Evolutionary conservation across 2,329 filamentous ascomycete genomes (phyloP).

Genomic region (Colletotrichum horii): DNA sequence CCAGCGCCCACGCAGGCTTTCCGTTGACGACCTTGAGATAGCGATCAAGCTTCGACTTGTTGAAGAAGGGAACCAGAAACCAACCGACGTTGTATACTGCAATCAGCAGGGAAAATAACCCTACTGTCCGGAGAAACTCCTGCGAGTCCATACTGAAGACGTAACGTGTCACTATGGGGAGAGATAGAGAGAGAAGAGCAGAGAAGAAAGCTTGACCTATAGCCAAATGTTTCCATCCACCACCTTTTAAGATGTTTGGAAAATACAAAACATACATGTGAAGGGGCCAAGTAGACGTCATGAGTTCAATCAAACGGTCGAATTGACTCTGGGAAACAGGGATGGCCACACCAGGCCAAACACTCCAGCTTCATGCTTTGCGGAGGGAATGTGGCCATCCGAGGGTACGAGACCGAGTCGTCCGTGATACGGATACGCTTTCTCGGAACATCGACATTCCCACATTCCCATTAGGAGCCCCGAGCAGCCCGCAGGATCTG

Average conservation of each 20-base stretch:
- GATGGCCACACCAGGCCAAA: slow-evolving; percentile 7
- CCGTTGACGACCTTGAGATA: slow-evolving; percentile 26
- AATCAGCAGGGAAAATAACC: not conserved
- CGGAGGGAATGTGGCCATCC: not conserved
- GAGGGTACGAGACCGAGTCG: not conserved
- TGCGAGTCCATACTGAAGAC: not conserved
- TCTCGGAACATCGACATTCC: not conserved
- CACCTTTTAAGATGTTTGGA: not conserved
- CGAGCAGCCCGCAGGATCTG: not conserved
- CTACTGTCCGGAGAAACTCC: not conserved
- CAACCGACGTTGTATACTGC: not conserved
- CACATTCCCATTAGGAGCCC: not conserved
- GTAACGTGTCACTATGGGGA: not conserved
- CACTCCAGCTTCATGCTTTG: not conserved
- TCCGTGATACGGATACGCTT: slow-evolving; percentile 11
- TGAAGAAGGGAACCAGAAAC: slow-evolving; percentile 9
- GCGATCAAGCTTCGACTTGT: slow-evolving; percentile 19
- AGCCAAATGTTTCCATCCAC: not conserved
- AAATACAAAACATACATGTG: not conserved
- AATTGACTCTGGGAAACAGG: not conserved
- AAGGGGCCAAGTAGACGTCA: not conserved
- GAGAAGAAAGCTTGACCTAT: rapidly evolving
- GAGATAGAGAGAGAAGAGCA: not conserved
- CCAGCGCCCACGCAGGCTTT: slow-evolving; percentile 46
- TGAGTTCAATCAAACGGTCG: not conserved